Evolutionary conservation across 2,329 filamentous ascomycete genomes (phyloP).

Genomic region (Phoma sp.): DNA sequence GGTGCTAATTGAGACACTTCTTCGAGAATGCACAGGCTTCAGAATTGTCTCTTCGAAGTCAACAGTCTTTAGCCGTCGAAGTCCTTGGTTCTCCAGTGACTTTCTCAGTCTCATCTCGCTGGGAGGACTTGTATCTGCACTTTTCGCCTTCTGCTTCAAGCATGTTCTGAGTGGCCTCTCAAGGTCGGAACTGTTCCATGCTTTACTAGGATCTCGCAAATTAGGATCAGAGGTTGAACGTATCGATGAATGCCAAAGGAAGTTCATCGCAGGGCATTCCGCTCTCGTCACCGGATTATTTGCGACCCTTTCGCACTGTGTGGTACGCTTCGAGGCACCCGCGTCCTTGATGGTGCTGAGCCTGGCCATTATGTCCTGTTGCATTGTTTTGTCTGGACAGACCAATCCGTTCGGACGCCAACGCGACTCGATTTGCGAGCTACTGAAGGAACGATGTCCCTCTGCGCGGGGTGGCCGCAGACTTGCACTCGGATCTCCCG

Average conservation of each 20-base stretch:
- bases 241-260: not conserved
- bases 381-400: not conserved
- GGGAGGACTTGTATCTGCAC: conserved; percentile 26
- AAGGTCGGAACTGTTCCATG: no score
- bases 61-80: conserved; percentile 41
- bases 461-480: not conserved
- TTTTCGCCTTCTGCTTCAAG: conserved; percentile 37
- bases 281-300: not conserved
- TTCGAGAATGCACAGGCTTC: not conserved
- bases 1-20: not conserved
- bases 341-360: not conserved
- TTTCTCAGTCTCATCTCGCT: conserved; percentile 9
- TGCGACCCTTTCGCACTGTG: not conserved
- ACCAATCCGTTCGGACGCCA: conserved; percentile 18
- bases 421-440: conserved; percentile 8
- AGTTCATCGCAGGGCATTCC: not conserved
- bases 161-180: conserved; percentile 40
- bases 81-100: conserved; percentile 4
- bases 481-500: not conserved
- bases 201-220: not conserved
- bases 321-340: not conserved
- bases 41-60: conserved; percentile 33
- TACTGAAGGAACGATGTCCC: conserved; percentile 21
- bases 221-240: conserved; percentile 15
- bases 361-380: not conserved